Evolutionary conservation across 208 protist species (phyloP), one percentile per base, ranked within the genome.

Genomic region (Sergeia podlipaevii): DNA sequence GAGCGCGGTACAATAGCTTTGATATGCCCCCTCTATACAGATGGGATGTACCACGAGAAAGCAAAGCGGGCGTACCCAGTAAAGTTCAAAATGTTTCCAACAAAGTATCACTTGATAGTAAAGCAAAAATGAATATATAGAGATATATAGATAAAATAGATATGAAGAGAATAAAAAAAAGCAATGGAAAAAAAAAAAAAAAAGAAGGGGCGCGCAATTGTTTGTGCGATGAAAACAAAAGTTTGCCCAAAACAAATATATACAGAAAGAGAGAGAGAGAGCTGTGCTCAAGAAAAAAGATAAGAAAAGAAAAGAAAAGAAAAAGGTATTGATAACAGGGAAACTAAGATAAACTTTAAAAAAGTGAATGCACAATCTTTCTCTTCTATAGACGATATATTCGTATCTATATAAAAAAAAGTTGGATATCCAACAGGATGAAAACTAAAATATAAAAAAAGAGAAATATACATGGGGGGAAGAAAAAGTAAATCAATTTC

Each of bases 301-400:
- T 46, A 17, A 1, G 51, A 60, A 43, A 60, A 42, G 28, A 42
- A 60, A 51, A 60, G 43, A 27, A 60, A 32, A 47, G 18, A 27
- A 13, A 62, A 53, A 17, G 28, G 18, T 60, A 29, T 23, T 54
- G 5, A 43, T 3, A 52, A 52, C 4, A 30, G 26, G 28, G 7
- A 11, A 30, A 24, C 30, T 23, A 41, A 21, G 26, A 36, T 17
- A 28, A 24, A 27, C 2, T 18, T 17, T 36, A 5, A 26, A 45
- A n/a, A 3, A 51, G 24, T 18, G 21, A 29, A 37, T 4, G 34
- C 8, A 44, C 17, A 34, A 18, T n/a, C n/a, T n/a, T n/a, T n/a
- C n/a, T n/a, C n/a, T n/a, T n/a, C n/a, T n/a, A n/a, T n/a, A n/a
- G n/a, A n/a, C n/a, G n/a, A n/a, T n/a, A n/a, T n/a, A n/a, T n/a